phyloP scores from a whole-genome alignment of 495 filamentous ascomycete genomes.

The Platismatia glauca region DNA sequence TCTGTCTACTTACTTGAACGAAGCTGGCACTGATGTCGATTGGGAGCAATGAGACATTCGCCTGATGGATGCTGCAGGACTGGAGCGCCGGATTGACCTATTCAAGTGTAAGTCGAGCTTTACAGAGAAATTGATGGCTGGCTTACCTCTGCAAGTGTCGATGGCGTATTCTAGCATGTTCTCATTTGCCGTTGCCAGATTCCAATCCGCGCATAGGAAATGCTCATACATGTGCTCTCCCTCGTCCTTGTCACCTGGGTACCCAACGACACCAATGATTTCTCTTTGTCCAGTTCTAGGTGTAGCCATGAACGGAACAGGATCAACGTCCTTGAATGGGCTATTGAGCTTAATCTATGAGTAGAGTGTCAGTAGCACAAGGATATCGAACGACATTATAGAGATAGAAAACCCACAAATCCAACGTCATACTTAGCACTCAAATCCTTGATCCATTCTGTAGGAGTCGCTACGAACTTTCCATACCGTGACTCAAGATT shows the following conservation, averaged over 20 bases:
- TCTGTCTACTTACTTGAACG: not conserved
- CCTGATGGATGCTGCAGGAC: not conserved
- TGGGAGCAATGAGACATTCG: not conserved
- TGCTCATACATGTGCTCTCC: not conserved
- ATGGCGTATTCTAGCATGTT: not conserved
- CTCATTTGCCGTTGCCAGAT: not conserved
- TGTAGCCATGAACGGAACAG: not conserved
- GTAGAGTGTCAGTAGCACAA: not conserved
- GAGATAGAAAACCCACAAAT: not conserved
- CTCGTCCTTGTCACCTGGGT: not conserved
- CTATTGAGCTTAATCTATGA: not conserved
- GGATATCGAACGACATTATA: not conserved
- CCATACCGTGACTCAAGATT: not conserved
- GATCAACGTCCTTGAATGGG: not conserved
- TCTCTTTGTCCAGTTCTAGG: not conserved
- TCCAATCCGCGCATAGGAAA: not conserved
- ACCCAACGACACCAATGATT: not conserved
- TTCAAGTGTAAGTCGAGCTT: not conserved
- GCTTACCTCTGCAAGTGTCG: not conserved
- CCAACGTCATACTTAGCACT: not conserved
- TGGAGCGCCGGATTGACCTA: not conserved
- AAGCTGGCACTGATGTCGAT: not conserved
- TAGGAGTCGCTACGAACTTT: not conserved
- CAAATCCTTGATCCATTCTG: not conserved
- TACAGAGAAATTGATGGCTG: not conserved